Percentiles rank a stretch among this genome's conserved stretches.
phyloP scores from a whole-genome alignment of 495 filamentous ascomycete species.

The Lophium mytilinum region DNA sequence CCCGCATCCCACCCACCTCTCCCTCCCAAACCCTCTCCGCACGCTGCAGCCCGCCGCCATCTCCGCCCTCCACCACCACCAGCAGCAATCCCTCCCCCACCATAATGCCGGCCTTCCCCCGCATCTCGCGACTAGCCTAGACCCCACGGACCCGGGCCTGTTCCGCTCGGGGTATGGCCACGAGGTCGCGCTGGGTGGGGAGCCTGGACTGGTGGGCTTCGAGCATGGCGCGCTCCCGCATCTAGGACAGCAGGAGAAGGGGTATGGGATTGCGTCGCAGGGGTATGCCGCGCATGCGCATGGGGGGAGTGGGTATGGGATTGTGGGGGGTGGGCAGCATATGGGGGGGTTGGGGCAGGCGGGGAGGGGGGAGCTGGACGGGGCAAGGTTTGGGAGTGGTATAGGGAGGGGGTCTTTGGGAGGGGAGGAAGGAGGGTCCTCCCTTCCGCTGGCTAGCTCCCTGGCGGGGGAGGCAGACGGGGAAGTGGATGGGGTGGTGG shows the following conservation, averaged over 20 bases:
- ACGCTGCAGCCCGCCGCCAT: conserved; percentile 11
- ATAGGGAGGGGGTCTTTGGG: too few relatives aligned
- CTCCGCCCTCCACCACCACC: conserved; percentile 13
- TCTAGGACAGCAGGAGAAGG: background rate
- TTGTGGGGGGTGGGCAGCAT: too few relatives aligned
- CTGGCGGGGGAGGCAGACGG: background rate
- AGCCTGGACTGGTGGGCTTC: background rate
- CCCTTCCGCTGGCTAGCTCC: too few relatives aligned
- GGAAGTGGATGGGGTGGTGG: conserved; percentile 23
- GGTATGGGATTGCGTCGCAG: background rate
- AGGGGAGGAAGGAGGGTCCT: too few relatives aligned
- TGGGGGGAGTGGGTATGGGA: too few relatives aligned
- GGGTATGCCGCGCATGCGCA: conserved; percentile 2
- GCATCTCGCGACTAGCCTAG: conserved; percentile 8
- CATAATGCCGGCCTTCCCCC: conserved; percentile 6
- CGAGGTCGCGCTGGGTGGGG: too few relatives aligned
- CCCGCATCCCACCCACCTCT: background rate
- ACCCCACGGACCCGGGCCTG: conserved; percentile 4
- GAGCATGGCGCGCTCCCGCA: background rate
- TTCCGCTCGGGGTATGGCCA: too few relatives aligned
- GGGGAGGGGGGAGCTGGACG: too few relatives aligned
- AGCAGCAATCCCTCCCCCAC: conserved; percentile 10
- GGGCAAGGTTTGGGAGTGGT: too few relatives aligned
- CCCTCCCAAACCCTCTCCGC: conserved; percentile 4
- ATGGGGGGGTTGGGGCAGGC: too few relatives aligned